Evolutionary conservation across 345 rosid species (phyloP).

Genomic region (Citrus trifoliata): DNA sequence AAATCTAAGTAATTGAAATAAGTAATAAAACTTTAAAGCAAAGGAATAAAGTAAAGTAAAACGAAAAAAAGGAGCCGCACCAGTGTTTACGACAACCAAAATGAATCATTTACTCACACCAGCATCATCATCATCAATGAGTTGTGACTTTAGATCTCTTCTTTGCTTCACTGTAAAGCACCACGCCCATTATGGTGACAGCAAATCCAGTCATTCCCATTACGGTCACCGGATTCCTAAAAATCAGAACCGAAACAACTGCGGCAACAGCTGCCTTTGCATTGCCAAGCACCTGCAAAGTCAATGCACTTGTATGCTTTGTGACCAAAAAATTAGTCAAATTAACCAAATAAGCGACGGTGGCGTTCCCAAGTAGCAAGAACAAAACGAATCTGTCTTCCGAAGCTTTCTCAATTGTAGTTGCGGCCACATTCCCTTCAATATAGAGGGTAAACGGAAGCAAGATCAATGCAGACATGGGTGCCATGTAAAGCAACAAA

Average conservation of each 20-base stretch:
- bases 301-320: conserved; percentile 95
- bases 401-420: conserved; percentile 72
- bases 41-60: conserved; percentile 31
- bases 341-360: conserved; percentile 95
- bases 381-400: conserved; percentile 61
- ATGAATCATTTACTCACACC: conserved; percentile 16
- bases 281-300: conserved; percentile 95
- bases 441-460: conserved; percentile 89
- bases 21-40: conserved; percentile 23
- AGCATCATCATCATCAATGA: conserved; percentile 25
- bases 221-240: conserved; percentile 88
- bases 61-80: conserved; percentile 27
- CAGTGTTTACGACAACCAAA: conserved; percentile 37
- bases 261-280: conserved; percentile 99
- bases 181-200: conserved; percentile 91
- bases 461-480: conserved; percentile 89
- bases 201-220: conserved; percentile 95
- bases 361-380: conserved; percentile 83
- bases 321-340: conserved; percentile 95
- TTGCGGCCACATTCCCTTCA: conserved; percentile 81
- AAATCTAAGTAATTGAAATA: conserved; percentile 15
- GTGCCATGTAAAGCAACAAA: conserved; percentile 89
- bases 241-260: conserved; percentile 83
- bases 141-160: conserved; percentile 87
- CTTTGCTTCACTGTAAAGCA: conserved; percentile 98